phyloP scores from a whole-genome alignment of 2,329 filamentous ascomycete genomes.

The Pseudopithomyces maydicus region DNA sequence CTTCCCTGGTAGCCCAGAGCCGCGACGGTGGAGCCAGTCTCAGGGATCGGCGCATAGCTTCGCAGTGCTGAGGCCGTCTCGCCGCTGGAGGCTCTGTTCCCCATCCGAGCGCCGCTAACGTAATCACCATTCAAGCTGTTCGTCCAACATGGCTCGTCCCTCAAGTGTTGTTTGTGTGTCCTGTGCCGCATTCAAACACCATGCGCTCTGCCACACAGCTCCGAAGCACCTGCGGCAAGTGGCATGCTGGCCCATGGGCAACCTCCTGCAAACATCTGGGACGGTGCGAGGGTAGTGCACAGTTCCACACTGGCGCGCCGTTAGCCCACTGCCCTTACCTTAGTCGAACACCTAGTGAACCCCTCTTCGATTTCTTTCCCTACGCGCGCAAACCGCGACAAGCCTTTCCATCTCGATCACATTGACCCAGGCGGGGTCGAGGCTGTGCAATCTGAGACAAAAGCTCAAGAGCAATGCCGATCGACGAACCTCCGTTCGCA shows the following conservation, averaged over 20 bases:
- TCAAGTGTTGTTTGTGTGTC: too few relatives aligned
- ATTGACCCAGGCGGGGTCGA: conserved; percentile 15
- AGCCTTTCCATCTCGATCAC: not conserved
- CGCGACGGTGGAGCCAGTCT: conserved; percentile 28
- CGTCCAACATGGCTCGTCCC: not conserved
- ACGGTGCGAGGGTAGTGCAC: conserved; percentile 14
- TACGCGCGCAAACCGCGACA: conserved; percentile 42
- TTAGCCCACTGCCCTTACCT: conserved; percentile 24
- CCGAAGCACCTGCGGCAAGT: not conserved
- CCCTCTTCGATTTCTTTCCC: conserved; percentile 6
- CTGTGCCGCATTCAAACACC: not conserved
- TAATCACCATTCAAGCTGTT: not conserved
- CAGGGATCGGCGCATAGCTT: conserved; percentile 24
- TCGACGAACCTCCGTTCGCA: conserved; percentile 36
- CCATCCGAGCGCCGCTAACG: conserved; percentile 36
- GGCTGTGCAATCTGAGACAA: conserved; percentile 7
- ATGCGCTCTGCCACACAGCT: not conserved
- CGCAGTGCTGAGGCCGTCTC: conserved; percentile 22
- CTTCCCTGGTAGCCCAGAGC: conserved; percentile 40
- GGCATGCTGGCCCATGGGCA: not conserved
- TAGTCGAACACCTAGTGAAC: conserved; percentile 11
- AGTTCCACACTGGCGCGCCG: conserved; percentile 22
- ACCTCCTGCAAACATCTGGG: conserved; percentile 6
- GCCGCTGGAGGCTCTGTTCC: conserved; percentile 39
- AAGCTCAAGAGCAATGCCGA: conserved; percentile 14